Evolutionary conservation across 352 stramenopile genomes (phyloP).

Genomic region (Globisporangium paroecandrum): DNA sequence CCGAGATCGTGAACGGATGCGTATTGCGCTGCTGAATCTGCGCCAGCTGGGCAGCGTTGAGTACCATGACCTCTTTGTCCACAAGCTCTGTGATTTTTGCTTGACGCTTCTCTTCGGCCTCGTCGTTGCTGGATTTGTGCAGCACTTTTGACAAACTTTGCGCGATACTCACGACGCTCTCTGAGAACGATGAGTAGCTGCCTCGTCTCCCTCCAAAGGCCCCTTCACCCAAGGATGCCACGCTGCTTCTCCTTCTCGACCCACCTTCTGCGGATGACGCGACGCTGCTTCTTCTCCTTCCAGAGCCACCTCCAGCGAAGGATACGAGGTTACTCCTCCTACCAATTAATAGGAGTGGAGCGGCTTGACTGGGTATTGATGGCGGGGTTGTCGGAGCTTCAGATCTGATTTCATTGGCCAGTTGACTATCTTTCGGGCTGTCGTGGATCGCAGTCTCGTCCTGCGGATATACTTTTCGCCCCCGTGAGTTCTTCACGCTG

Average conservation of each 20-base stretch:
- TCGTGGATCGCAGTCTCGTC: not conserved
- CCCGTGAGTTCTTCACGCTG: not conserved
- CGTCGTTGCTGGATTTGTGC: conserved; percentile 32
- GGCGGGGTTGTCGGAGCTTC: not conserved
- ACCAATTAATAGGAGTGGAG: not conserved
- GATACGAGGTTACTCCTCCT: not conserved
- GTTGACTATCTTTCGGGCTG: not conserved
- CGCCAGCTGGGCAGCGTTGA: conserved; percentile 54
- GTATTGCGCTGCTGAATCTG: conserved; percentile 52
- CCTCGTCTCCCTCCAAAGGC: conserved; percentile 17
- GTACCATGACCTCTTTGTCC: conserved; percentile 56
- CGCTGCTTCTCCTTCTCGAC: not conserved
- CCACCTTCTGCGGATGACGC: no score
- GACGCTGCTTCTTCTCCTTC: no score
- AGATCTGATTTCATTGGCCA: not conserved
- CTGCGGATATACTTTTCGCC: not conserved
- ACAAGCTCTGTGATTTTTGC: conserved; percentile 51
- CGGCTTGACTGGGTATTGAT: not conserved
- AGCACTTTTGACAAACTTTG: conserved; percentile 21
- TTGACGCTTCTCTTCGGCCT: conserved; percentile 33
- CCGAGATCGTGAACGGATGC: conserved; percentile 51
- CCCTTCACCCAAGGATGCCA: not conserved
- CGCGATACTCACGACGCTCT: conserved; percentile 22
- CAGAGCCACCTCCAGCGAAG: not conserved
- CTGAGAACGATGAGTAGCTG: conserved; percentile 27